These are phyloP conservation scores for Vigna hirtella DNA, from an alignment of 306 rosid species.

Conservation along the genomic window DNA sequence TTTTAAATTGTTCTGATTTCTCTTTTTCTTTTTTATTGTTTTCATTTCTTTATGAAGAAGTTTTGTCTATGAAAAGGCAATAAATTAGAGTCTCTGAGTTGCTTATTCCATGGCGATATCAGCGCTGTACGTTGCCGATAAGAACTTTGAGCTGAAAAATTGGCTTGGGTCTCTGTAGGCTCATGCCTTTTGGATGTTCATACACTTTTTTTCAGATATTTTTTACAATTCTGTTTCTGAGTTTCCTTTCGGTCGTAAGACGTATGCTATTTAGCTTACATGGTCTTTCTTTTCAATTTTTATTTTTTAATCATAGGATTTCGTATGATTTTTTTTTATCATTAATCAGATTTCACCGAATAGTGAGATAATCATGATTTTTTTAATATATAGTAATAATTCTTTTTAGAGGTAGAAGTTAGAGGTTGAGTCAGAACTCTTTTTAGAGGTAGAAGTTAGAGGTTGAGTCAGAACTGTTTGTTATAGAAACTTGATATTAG, in stretches of 20 bases:
- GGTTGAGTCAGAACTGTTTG: too few relatives aligned
- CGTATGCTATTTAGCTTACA: neutral
- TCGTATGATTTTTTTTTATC: too few relatives aligned
- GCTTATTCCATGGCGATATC: conserved; percentile 58
- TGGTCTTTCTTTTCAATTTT: too few relatives aligned
- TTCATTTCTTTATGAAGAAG: neutral
- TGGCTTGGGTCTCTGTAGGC: conserved; percentile 51
- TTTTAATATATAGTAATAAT: too few relatives aligned
- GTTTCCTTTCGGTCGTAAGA: too few relatives aligned
- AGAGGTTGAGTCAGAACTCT: too few relatives aligned
- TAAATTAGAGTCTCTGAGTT: conserved; percentile 88
- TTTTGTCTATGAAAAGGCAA: conserved; percentile 57
- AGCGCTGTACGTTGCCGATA: conserved; percentile 95
- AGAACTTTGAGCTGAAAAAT: conserved; percentile 55
- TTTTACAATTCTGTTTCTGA: neutral
- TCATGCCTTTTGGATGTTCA: conserved; percentile 62
- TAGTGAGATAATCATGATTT: too few relatives aligned
- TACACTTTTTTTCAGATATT: conserved; percentile 33
- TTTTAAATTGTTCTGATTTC: neutral
- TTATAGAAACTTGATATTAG: too few relatives aligned
- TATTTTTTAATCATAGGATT: too few relatives aligned
- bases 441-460: too few relatives aligned
- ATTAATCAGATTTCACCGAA: too few relatives aligned
- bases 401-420: too few relatives aligned
- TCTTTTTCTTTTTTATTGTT: neutral